Conservation (phyloP, 164 flowering plant species). For the Cinnamomum chago region DNA sequence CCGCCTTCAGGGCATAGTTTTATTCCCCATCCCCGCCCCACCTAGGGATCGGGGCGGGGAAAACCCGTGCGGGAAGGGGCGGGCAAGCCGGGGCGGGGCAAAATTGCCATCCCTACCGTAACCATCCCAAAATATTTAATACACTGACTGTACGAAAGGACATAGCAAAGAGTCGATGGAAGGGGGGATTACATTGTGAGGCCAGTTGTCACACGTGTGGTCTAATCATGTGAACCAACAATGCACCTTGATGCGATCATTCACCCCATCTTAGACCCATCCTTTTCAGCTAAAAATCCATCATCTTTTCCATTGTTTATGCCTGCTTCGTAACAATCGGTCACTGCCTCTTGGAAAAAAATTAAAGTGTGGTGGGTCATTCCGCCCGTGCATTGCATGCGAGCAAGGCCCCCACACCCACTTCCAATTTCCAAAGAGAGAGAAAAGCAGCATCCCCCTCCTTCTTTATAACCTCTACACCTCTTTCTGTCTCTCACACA, state of each 20-base stretch:
- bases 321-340: not conserved
- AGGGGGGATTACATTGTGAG: not conserved
- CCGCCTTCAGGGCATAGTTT: no score
- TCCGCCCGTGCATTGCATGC: conserved; percentile 31
- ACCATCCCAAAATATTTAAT: no score
- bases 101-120: no score
- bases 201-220: conserved; percentile 25
- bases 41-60: no score
- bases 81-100: no score
- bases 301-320: not conserved
- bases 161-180: no score
- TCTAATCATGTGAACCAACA: conserved; percentile 26
- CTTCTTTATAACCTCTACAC: conserved; percentile 9
- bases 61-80: no score
- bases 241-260: conserved; percentile 20
- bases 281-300: not conserved
- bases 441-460: not conserved
- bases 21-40: no score
- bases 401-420: conserved; percentile 5
- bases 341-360: not conserved
- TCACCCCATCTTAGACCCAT: conserved; percentile 14
- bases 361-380: conserved; percentile 13
- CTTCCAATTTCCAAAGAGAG: not conserved
- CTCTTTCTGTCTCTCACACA: not conserved
- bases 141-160: no score